These are phyloP conservation scores for Huntiella moniliformis DNA, from an alignment of 2,329 filamentous ascomycete genomes.

Conservation along the genomic window DNA sequence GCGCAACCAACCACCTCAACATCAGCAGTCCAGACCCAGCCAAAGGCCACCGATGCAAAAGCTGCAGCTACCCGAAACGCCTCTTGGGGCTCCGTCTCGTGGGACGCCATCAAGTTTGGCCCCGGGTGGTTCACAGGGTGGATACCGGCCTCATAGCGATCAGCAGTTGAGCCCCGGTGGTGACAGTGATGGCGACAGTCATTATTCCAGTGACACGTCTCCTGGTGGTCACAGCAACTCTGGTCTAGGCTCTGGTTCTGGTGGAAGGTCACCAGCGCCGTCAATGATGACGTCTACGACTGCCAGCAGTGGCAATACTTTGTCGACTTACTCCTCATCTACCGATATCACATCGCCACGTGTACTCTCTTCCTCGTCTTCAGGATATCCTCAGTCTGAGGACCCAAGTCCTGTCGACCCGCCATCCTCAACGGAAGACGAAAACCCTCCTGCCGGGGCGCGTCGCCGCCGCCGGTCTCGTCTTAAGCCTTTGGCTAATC, in stretches of 20 bases:
- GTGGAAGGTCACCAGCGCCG: too few relatives aligned
- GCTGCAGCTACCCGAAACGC: neutral
- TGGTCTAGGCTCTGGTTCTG: too few relatives aligned
- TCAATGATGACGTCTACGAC: too few relatives aligned
- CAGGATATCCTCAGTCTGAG: neutral
- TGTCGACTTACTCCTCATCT: neutral
- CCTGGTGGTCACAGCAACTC: too few relatives aligned
- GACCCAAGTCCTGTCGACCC: too few relatives aligned
- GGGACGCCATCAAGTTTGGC: neutral
- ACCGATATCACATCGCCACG: neutral
- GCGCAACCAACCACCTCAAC: neutral
- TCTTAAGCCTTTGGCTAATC: conserved; percentile 3
- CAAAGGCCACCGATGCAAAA: neutral
- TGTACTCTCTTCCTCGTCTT: neutral
- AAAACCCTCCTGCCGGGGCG: too few relatives aligned
- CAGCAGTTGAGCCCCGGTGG: neutral
- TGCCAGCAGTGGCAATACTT: neutral
- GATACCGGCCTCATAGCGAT: neutral
- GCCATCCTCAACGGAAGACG: too few relatives aligned
- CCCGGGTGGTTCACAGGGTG: neutral
- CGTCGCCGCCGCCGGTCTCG: conserved; percentile 6
- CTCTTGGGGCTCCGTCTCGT: neutral
- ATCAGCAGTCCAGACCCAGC: neutral
- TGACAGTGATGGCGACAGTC: neutral
- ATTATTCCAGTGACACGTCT: conserved; percentile 1